These are phyloP conservation scores for Shiraia sp. DNA, from an alignment of 2,329 filamentous ascomycete genomes.

Conservation along the genomic window DNA sequence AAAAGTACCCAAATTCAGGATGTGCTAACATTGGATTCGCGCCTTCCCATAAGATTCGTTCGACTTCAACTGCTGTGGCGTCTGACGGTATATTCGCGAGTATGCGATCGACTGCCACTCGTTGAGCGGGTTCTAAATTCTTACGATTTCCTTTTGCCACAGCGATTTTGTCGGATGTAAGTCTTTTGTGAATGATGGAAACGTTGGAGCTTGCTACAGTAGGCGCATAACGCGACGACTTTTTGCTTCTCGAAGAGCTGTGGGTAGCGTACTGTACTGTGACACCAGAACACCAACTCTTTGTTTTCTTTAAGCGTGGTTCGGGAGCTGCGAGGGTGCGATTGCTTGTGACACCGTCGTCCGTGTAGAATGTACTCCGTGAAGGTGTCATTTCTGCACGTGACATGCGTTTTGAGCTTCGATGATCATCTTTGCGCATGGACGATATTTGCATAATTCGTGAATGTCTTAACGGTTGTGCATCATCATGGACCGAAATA, in stretches of 20 bases:
- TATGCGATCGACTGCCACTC: conserved; percentile 33
- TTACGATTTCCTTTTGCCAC: conserved; percentile 32
- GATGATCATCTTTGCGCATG: conserved; percentile 5
- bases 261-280: conserved; percentile 12
- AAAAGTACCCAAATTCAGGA: conserved; percentile 34
- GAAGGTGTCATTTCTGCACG: conserved; percentile 20
- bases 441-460: conserved; percentile 15
- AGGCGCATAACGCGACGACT: conserved; percentile 17
- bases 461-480: conserved; percentile 19
- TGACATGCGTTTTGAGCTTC: conserved; percentile 15
- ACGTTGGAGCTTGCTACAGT: conserved; percentile 30
- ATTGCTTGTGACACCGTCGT: conserved; percentile 27
- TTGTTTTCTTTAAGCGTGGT: conserved; percentile 21
- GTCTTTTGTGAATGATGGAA: conserved; percentile 29
- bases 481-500: conserved; percentile 27
- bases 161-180: conserved; percentile 35
- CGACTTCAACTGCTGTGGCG: conserved; percentile 28
- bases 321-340: conserved; percentile 23
- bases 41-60: conserved; percentile 35
- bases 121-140: conserved; percentile 26
- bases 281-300: conserved; percentile 29
- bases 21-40: conserved; percentile 36
- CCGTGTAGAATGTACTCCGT: conserved; percentile 35
- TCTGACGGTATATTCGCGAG: conserved; percentile 29
- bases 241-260: conserved; percentile 13